Conservation (phyloP, 2,329 filamentous ascomycete species). For the Aspergillus sergii region DNA sequence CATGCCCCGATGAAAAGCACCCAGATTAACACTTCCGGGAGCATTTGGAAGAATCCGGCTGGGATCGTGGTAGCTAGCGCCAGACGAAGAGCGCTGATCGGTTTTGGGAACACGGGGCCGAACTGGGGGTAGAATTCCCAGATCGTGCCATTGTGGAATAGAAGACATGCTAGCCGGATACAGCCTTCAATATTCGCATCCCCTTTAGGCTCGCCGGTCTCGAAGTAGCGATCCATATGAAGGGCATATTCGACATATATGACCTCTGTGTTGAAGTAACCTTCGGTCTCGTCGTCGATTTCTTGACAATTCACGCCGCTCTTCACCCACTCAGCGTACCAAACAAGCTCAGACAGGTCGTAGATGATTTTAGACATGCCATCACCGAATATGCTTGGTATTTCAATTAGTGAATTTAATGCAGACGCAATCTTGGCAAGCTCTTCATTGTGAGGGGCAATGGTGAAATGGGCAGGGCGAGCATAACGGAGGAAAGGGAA, state of each 20-base stretch:
- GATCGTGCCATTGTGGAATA: constrained; percentile 44
- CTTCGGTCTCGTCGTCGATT: constrained; percentile 39
- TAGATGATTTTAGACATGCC: constrained; percentile 35
- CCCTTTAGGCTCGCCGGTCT: constrained; percentile 34
- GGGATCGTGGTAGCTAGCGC: constrained; percentile 37
- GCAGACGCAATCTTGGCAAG: constrained; percentile 34
- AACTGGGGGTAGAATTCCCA: constrained; percentile 43
- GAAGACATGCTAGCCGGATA: constrained; percentile 39
- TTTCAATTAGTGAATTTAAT: constrained; percentile 34
- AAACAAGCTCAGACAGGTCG: constrained; percentile 38
- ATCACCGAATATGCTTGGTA: constrained; percentile 38
- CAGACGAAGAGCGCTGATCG: constrained; percentile 35
- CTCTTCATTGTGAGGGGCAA: constrained; percentile 34
- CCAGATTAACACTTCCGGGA: constrained; percentile 40
- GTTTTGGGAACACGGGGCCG: constrained; percentile 37
- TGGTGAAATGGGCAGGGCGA: constrained; percentile 33
- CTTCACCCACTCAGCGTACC: constrained; percentile 43
- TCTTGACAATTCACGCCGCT: constrained; percentile 28
- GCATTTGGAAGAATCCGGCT: constrained; percentile 34
- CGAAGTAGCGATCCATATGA: constrained; percentile 39
- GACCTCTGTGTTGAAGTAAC: constrained; percentile 45
- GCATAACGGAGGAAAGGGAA: constrained; percentile 41
- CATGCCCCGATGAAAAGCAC: constrained; percentile 40
- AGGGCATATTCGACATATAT: constrained; percentile 42
- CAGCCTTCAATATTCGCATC: constrained; percentile 43